Evolutionary conservation across 805 yeast species (phyloP).

Genomic region (Candida montana): DNA sequence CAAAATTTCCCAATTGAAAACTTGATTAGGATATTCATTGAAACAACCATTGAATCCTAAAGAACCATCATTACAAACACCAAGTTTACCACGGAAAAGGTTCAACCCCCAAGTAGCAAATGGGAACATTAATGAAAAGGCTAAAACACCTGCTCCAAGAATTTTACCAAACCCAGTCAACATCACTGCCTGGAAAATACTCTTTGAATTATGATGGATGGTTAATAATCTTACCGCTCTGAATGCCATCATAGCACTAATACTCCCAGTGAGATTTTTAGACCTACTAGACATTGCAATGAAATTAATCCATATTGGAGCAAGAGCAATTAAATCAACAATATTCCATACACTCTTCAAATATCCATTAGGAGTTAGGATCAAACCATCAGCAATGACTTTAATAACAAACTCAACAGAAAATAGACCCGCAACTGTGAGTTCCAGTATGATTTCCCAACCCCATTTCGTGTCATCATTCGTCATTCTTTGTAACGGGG

Average conservation of each 20-base stretch:
- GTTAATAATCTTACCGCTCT: slow-evolving; percentile 82
- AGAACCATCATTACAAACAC: slow-evolving; percentile 62
- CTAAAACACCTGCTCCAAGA: slow-evolving; percentile 58
- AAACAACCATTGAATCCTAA: slow-evolving; percentile 42
- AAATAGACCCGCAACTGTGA: slow-evolving; percentile 57
- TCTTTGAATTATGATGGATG: slow-evolving; percentile 67
- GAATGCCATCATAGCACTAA: slow-evolving; percentile 80
- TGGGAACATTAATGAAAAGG: slow-evolving; percentile 74
- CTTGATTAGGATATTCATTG: slow-evolving; percentile 55
- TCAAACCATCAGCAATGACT: slow-evolving; percentile 80
- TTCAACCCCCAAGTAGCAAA: slow-evolving; percentile 90
- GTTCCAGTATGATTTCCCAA: slow-evolving; percentile 61
- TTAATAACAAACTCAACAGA: slow-evolving; percentile 68
- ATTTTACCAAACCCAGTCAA: slow-evolving; percentile 76
- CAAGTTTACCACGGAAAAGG: slow-evolving; percentile 68
- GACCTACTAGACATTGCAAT: slow-evolving; percentile 50
- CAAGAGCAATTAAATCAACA: slow-evolving; percentile 72
- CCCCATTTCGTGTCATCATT: slow-evolving; percentile 35
- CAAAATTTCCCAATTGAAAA: slow-evolving; percentile 70
- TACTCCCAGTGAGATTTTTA: slow-evolving; percentile 55
- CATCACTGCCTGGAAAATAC: slow-evolving; percentile 73
- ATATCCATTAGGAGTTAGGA: slow-evolving; percentile 81
- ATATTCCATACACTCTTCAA: slow-evolving; percentile 75
- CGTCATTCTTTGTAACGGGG: slow-evolving; percentile 63
- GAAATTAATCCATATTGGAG: slow-evolving; percentile 74